These are phyloP conservation scores for Artomyces pyxidatus DNA, from an alignment of 768 basidiomycete species.

Conservation along the genomic window DNA sequence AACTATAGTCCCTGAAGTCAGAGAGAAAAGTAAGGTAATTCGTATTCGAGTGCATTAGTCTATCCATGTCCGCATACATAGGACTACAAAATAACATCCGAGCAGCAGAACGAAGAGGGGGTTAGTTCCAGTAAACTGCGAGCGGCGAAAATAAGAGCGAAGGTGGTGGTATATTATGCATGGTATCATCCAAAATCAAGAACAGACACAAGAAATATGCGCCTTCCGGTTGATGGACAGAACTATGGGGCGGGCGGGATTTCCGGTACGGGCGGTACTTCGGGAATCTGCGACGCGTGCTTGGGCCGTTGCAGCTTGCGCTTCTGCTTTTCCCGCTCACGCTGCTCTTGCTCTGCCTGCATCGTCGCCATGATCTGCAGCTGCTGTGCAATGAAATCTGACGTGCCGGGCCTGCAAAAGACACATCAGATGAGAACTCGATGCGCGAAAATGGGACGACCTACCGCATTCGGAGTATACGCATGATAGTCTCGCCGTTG, in stretches of 20 bases:
- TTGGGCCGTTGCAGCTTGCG: constrained; percentile 51
- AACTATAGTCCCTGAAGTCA: no score
- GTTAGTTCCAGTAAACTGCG: no score
- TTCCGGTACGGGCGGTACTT: constrained; percentile 24
- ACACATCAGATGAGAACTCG: background rate
- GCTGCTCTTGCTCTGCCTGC: constrained; percentile 73
- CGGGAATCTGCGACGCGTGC: constrained; percentile 19
- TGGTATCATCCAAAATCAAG: constrained; percentile 20
- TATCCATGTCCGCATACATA: background rate
- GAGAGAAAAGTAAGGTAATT: no score
- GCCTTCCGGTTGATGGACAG: background rate
- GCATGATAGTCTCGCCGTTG: constrained; percentile 84
- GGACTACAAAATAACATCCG: background rate
- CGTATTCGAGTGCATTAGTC: no score
- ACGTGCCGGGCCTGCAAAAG: constrained; percentile 55
- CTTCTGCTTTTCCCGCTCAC: constrained; percentile 51
- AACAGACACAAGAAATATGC: background rate
- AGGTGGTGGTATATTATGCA: constrained; percentile 20
- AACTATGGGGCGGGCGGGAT: constrained; percentile 1
- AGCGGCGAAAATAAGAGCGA: background rate
- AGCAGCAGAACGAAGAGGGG: background rate
- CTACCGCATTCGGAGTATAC: constrained; percentile 93
- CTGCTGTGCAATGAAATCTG: constrained; percentile 85
- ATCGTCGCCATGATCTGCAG: constrained; percentile 74
- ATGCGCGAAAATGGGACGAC: constrained; percentile 17